phyloP scores from a whole-genome alignment of 2,329 filamentous ascomycete species.

The Fusarium camptoceras region DNA sequence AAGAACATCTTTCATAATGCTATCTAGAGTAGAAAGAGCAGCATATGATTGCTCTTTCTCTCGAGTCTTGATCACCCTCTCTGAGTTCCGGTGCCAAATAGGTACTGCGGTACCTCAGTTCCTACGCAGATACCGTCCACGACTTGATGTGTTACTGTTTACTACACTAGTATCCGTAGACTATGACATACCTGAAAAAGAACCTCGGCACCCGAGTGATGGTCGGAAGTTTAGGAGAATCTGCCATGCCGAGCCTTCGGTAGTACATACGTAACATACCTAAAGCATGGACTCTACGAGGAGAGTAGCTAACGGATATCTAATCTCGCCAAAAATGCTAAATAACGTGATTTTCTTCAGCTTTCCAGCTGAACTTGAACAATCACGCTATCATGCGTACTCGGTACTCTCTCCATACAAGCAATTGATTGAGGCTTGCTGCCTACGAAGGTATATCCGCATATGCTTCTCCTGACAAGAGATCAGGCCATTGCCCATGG shows the following conservation, averaged over 20 bases:
- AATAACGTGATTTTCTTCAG: conserved; percentile 33
- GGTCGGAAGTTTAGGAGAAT: conserved; percentile 34
- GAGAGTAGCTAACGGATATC: background rate
- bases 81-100: background rate
- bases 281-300: conserved; percentile 14
- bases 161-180: background rate
- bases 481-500: background rate
- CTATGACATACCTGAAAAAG: background rate
- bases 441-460: background rate
- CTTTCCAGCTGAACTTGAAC: conserved; percentile 9
- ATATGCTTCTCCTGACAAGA: background rate
- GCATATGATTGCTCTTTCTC: conserved; percentile 9
- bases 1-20: background rate
- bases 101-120: background rate
- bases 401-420: background rate
- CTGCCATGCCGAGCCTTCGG: conserved; percentile 29
- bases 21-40: background rate
- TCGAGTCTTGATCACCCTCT: background rate
- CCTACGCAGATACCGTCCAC: background rate
- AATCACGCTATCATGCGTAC: conserved; percentile 13
- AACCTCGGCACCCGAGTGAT: background rate
- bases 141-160: background rate
- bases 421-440: background rate
- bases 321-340: conserved; percentile 39
- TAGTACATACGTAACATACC: background rate